Conservation (phyloP, 768 basidiomycete species). For the Tylopilus balloui region DNA sequence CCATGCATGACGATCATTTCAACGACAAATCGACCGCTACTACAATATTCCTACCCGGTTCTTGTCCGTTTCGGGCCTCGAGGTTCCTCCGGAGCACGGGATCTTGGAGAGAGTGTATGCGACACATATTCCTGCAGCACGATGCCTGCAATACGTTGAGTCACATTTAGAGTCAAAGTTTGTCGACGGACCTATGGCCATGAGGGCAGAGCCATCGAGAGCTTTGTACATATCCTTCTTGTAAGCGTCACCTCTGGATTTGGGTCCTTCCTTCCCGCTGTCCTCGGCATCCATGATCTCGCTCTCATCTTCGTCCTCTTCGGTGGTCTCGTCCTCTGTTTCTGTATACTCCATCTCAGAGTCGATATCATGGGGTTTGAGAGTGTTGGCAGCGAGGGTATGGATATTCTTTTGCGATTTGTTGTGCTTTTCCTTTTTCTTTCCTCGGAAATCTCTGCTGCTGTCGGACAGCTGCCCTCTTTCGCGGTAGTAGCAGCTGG, state of each 20-base stretch:
- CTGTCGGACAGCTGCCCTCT: conserved; percentile 55
- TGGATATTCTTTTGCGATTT: conserved; percentile 20
- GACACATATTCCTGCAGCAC: conserved; percentile 63
- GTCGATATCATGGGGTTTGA: neutral
- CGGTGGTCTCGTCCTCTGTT: conserved; percentile 12
- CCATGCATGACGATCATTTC: neutral
- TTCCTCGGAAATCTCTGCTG: conserved; percentile 42
- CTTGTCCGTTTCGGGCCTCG: conserved; percentile 8
- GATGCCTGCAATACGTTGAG: conserved; percentile 45
- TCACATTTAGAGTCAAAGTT: neutral
- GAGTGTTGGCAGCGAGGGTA: conserved; percentile 13
- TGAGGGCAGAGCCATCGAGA: conserved; percentile 67
- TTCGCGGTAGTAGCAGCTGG: conserved; percentile 56
- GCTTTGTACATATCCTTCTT: conserved; percentile 67
- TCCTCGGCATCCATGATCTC: conserved; percentile 9
- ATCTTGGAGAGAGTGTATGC: conserved; percentile 18
- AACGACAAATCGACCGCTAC: neutral
- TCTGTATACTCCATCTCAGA: conserved; percentile 12
- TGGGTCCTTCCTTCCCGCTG: conserved; percentile 2
- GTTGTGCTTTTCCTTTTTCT: conserved; percentile 34
- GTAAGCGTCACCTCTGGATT: conserved; percentile 5
- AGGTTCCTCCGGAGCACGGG: neutral
- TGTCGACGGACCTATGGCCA: conserved; percentile 56
- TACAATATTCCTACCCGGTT: neutral
- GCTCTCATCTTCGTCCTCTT: conserved; percentile 16